Conservation (phyloP, 257 asterid species). For the Vinca minor region DNA sequence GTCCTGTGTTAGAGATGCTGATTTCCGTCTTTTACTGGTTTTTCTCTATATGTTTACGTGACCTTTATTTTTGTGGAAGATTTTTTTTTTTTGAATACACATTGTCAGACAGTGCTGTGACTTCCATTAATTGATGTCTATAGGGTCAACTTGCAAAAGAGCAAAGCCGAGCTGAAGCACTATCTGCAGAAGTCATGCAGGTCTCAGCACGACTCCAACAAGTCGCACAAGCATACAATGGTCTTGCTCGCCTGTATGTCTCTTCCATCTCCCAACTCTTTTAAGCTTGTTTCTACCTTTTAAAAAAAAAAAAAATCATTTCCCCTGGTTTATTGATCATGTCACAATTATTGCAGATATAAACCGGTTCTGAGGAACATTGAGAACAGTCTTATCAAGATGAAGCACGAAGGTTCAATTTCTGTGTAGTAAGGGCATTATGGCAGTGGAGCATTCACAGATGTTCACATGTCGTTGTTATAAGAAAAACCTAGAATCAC, state of each 20-base stretch:
- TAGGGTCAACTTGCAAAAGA: constrained; percentile 69
- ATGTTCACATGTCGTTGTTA: not conserved
- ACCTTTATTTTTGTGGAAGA: not conserved
- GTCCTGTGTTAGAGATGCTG: not conserved
- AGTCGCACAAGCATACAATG: constrained; percentile 59
- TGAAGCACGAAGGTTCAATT: constrained; percentile 64
- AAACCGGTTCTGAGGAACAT: constrained; percentile 71
- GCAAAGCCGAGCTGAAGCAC: constrained; percentile 73
- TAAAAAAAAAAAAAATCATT: too few relatives aligned
- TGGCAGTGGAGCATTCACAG: too few relatives aligned
- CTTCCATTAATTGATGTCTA: constrained; percentile 4
- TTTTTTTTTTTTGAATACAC: too few relatives aligned
- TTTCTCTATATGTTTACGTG: too few relatives aligned
- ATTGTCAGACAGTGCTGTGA: not conserved
- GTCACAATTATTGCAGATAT: constrained; percentile 41
- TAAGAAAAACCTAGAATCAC: not conserved
- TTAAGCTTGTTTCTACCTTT: constrained; percentile 6
- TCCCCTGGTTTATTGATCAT: constrained; percentile 1
- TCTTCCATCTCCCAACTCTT: constrained; percentile 10
- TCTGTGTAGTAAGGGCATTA: constrained; percentile 28
- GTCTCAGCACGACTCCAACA: constrained; percentile 81
- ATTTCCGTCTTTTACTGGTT: not conserved
- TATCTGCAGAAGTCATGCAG: constrained; percentile 71
- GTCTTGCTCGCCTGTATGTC: constrained; percentile 73
- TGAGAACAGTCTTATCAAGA: constrained; percentile 64